Conservation (phyloP, 345 rosid genomes). For the Pistacia vera region DNA sequence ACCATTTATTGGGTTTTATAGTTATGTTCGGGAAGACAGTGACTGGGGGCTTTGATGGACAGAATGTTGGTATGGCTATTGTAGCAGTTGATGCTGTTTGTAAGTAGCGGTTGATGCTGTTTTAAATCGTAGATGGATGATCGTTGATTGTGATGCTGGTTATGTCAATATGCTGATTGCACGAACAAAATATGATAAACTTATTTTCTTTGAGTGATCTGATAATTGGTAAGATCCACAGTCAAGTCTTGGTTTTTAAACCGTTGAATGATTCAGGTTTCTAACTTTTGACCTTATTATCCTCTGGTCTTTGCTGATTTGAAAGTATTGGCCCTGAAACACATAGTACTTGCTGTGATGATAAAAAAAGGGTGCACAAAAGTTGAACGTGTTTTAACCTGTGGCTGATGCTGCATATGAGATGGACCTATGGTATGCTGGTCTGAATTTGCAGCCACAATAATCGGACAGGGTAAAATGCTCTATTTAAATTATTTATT, state of each 20-base stretch:
- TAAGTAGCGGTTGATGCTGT: constrained; percentile 48
- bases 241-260: constrained; percentile 28
- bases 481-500: constrained; percentile 26
- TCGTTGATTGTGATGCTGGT: constrained; percentile 50
- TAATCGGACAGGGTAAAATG: constrained; percentile 29
- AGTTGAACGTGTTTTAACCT: constrained; percentile 29
- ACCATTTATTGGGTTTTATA: constrained; percentile 62
- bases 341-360: constrained; percentile 42
- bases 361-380: constrained; percentile 23
- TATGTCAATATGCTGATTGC: constrained; percentile 35
- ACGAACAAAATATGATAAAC: constrained; percentile 22
- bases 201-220: constrained; percentile 31
- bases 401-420: constrained; percentile 40
- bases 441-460: constrained; percentile 32
- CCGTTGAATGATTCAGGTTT: constrained; percentile 27
- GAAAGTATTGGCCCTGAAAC: constrained; percentile 29
- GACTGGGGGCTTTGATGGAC: constrained; percentile 48
- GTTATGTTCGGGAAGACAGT: constrained; percentile 62
- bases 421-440: constrained; percentile 34
- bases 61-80: constrained; percentile 64
- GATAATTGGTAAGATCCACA: constrained; percentile 44
- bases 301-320: constrained; percentile 32
- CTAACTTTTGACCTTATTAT: constrained; percentile 33
- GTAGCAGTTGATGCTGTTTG: constrained; percentile 81
- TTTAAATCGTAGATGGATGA: constrained; percentile 54